Base-by-base conservation (phyloP, 371 early-diverging fungal genomes). In the Rhizomucor pusillus region DNA sequence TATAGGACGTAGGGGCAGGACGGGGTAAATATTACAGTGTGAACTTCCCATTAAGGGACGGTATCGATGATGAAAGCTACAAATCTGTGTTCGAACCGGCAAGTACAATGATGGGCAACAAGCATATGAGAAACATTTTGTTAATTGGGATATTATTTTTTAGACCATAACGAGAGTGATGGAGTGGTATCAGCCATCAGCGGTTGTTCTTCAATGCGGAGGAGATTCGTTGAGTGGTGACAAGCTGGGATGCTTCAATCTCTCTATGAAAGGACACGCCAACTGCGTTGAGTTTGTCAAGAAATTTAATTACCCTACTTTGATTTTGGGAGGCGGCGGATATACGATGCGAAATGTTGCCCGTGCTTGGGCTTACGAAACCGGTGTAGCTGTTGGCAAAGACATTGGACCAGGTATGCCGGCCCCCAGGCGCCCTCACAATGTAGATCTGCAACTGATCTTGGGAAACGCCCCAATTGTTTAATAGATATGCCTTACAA, bases 201-300 rank as follows among this genome's bases (percentile, higher is more conserved):
- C 90, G 0, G 84, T 99, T 39, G 95, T 99, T 18, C 67, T 99
- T 63, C 99, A 99, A 69, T 93, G 94, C 65, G 99, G 99, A 47
- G 96, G 99, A 0, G 99, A 99, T 66, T 98, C 98, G 43, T 73
- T 99, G 20, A 90, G 93, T 12, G 97, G 97, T 13, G 99, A 99
- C 71, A 88, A 95, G 45, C 77, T 99, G 35, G 99, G 99, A 12
- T 93, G 96, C 70, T 99, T 99, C 75, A 99, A 99, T 71, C 71
- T 99, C 35, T 92, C 94, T 5, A 90, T 93, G 87, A 60, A 64
- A 60, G 74, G 79, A n/a, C 79, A 98, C 57, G 93, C 92, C 0
- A 79, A 82, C 29, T 94, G 98, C 56, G 89, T 98, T 19, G 84
- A 87, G 47, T 95, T 86, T 67, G 83, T 97, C 60, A 93, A 92